Percentiles rank a stretch among this genome's conserved stretches.
Conservation (phyloP, 306 rosid species). For the Citrullus colocynthis region DNA sequence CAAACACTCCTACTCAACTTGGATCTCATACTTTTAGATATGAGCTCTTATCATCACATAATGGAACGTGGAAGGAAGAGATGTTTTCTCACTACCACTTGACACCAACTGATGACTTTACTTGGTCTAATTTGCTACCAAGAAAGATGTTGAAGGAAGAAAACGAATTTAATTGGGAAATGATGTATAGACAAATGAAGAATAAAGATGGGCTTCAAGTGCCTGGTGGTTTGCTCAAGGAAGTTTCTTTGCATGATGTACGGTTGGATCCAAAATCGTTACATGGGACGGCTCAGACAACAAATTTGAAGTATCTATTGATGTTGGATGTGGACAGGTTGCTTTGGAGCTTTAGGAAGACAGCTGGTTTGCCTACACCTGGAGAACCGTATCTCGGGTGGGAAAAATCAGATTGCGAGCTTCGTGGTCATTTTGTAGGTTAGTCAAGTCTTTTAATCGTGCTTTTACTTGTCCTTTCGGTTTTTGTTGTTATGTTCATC, state of each 20-base stretch:
- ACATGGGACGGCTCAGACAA: conserved; percentile 50
- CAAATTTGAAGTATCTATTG: conserved; percentile 67
- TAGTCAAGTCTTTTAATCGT: background rate
- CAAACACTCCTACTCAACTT: conserved; percentile 41
- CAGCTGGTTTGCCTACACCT: conserved; percentile 62
- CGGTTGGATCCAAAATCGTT: conserved; percentile 36
- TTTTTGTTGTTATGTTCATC: background rate
- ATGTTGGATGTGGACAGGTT: conserved; percentile 62
- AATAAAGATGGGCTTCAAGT: conserved; percentile 12
- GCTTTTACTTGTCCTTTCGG: background rate
- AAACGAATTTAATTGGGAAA: conserved; percentile 38
- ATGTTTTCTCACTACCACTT: conserved; percentile 46
- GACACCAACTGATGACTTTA: conserved; percentile 64
- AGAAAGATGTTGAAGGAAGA: conserved; percentile 44
- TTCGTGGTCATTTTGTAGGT: conserved; percentile 95
- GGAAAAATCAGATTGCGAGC: conserved; percentile 44
- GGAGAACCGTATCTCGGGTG: conserved; percentile 55
- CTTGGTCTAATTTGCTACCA: conserved; percentile 53
- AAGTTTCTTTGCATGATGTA: conserved; percentile 57
- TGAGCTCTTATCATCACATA: conserved; percentile 29
- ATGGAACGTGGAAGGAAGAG: conserved; percentile 45
- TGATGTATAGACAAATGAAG: conserved; percentile 50
- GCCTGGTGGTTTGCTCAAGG: conserved; percentile 43
- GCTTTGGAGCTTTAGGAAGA: conserved; percentile 72
- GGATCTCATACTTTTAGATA: conserved; percentile 41